Evolutionary conservation across 257 asterid species (phyloP).

Genomic region (Lycium barbarum): DNA sequence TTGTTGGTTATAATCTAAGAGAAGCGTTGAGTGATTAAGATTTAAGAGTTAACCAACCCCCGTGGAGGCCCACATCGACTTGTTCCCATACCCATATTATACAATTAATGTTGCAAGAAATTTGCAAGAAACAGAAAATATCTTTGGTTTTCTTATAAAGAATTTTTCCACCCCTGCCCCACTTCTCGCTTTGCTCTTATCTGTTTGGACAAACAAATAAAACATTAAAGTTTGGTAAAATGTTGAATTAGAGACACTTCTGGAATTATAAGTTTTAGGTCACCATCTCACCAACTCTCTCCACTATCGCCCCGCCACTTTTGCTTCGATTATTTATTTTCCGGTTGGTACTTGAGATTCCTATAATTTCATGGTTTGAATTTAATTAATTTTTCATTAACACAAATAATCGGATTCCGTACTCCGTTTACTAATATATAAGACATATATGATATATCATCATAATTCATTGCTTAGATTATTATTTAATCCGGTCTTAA

Average conservation of each 20-base stretch:
- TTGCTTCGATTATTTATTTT: background rate
- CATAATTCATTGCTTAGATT: background rate
- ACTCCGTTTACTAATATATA: background rate
- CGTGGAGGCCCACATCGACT: background rate
- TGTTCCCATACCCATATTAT: background rate
- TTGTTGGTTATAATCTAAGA: background rate
- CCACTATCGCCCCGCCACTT: background rate
- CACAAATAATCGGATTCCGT: background rate
- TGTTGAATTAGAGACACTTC: background rate
- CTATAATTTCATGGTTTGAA: background rate
- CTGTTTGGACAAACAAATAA: background rate
- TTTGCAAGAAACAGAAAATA: background rate
- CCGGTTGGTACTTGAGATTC: background rate
- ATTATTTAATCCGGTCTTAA: background rate
- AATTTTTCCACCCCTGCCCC: background rate
- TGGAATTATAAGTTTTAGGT: conserved; percentile 28
- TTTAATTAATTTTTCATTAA: background rate
- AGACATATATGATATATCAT: no score
- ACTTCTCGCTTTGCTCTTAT: background rate
- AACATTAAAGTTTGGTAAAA: background rate
- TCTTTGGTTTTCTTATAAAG: background rate
- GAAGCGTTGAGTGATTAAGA: background rate
- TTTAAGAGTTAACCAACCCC: conserved; percentile 4
- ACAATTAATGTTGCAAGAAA: no score
- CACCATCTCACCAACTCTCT: conserved; percentile 55